Conservation (phyloP, 1,139 yeast species). For the Zygoascus sp. region DNA sequence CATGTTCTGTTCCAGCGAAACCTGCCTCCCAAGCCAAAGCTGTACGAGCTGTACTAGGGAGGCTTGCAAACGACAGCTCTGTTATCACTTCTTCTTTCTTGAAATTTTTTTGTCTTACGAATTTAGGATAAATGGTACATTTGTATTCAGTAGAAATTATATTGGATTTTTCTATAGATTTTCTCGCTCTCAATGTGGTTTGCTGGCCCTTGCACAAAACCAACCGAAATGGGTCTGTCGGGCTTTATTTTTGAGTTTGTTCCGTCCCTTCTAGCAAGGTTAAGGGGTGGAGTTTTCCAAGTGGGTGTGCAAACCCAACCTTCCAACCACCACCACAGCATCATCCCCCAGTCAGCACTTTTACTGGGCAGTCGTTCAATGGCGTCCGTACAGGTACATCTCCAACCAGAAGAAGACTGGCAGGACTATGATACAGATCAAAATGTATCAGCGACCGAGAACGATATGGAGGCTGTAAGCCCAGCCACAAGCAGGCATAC, state of each 20-base stretch:
- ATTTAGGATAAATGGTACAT: not conserved
- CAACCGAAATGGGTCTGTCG: no score
- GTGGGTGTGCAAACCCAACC: not conserved
- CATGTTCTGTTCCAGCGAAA: slow-evolving; percentile 23
- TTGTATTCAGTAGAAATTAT: no score
- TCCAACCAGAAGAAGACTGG: slow-evolving; percentile 9
- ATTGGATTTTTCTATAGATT: no score
- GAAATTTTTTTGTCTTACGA: not conserved
- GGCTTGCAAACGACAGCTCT: no score
- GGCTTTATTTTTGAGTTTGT: no score
- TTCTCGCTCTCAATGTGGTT: no score
- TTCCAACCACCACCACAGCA: no score
- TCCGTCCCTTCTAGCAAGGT: not conserved
- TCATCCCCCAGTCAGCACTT: not conserved
- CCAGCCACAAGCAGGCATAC: not conserved
- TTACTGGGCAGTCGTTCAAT: not conserved
- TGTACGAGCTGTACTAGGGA: slow-evolving; percentile 20
- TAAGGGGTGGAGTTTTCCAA: not conserved
- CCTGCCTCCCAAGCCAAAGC: slow-evolving; percentile 23
- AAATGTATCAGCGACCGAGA: not conserved
- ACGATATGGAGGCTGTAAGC: not conserved
- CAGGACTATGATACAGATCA: slow-evolving; percentile 7
- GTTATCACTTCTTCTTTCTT: no score
- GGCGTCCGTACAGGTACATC: slow-evolving; percentile 1
- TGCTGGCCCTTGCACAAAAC: no score